phyloP scores from a whole-genome alignment of 2,329 filamentous ascomycete species.

The Claviceps humidiphila region DNA sequence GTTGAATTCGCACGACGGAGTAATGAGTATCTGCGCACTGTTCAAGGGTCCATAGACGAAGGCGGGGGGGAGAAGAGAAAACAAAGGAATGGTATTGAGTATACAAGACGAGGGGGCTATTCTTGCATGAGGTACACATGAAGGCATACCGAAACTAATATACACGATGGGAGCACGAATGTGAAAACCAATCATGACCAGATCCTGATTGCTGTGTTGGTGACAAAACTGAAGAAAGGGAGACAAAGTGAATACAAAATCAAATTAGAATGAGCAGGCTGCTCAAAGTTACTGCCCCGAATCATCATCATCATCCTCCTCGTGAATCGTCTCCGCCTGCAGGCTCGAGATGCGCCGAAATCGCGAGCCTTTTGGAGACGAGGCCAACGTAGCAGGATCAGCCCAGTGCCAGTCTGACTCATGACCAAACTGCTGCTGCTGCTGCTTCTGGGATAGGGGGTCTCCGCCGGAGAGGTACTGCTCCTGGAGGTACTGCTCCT shows the following conservation, averaged over 20 bases:
- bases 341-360: slow-evolving; percentile 34
- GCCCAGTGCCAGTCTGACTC: slow-evolving; percentile 27
- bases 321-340: slow-evolving; percentile 54
- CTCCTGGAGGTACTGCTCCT: slow-evolving; percentile 5
- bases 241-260: not conserved
- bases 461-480: slow-evolving; percentile 2
- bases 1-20: too few species aligned
- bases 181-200: not conserved
- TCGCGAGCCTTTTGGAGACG: slow-evolving; percentile 10
- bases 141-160: not conserved
- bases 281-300: slow-evolving; percentile 25
- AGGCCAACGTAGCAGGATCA: slow-evolving; percentile 17
- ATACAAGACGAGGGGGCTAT: not conserved
- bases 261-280: not conserved
- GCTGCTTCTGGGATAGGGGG: not conserved
- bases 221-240: not conserved
- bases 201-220: too few species aligned
- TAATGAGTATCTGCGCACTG: too few species aligned
- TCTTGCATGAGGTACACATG: not conserved
- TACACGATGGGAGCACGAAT: not conserved
- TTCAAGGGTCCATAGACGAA: too few species aligned
- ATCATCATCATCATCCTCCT: slow-evolving; percentile 53
- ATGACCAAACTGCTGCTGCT: slow-evolving; percentile 9
- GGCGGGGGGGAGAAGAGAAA: too few species aligned
- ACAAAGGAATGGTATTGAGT: too few species aligned